Conservation (phyloP, 1,284 basidiomycete genomes). For the Rugosomyces carneus region DNA sequence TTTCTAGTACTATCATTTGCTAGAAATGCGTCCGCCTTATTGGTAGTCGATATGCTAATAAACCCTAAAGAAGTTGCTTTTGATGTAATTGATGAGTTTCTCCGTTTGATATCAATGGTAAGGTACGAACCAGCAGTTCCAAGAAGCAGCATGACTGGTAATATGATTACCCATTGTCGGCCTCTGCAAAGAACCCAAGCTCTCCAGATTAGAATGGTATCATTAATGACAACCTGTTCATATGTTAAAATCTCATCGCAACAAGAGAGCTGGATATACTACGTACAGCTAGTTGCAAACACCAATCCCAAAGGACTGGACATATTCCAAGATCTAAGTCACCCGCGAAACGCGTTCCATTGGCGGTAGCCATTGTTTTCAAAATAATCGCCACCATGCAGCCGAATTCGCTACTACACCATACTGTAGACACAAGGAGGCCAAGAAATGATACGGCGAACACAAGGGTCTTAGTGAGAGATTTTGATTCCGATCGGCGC, state of each 20-base stretch:
- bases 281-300: not conserved
- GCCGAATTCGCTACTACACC: constrained; percentile 1
- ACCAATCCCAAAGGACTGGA: constrained; percentile 6
- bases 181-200: constrained; percentile 10
- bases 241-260: not conserved
- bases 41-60: not conserved
- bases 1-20: not conserved
- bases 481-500: not conserved
- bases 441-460: constrained; percentile 3
- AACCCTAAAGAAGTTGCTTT: constrained; percentile 7
- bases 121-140: constrained; percentile 1
- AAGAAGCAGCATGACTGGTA: constrained; percentile 6
- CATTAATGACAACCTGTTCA: constrained; percentile 8
- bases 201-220: constrained; percentile 10
- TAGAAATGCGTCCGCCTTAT: not conserved
- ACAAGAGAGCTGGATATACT: not conserved
- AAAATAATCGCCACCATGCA: not conserved
- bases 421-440: constrained; percentile 3
- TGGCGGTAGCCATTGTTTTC: not conserved
- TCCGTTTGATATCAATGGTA: not conserved
- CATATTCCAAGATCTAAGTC: not conserved
- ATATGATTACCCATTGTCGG: constrained; percentile 2
- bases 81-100: not conserved
- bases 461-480: not conserved
- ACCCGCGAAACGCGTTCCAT: not conserved